A percentile compares a stretch with the other conserved stretches of the same genome.
These are phyloP conservation scores for Crucihimalaya himalaica DNA, from an alignment of 345 rosid genomes.

Conservation along the genomic window DNA sequence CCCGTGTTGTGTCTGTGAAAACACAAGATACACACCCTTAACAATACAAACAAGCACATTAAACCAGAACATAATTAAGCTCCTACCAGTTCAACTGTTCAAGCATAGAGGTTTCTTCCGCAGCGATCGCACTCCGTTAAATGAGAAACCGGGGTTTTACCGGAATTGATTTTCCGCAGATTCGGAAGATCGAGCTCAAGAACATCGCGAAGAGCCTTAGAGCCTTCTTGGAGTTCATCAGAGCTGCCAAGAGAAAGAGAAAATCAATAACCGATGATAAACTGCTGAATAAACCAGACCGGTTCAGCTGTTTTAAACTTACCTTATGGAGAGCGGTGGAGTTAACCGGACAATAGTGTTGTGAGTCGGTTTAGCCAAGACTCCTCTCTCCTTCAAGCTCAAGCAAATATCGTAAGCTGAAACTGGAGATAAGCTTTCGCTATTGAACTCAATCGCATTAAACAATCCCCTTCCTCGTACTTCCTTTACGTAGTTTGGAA, in stretches of 20 bases:
- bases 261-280: conserved; percentile 6
- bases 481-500: conserved; percentile 76
- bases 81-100: conserved; percentile 19
- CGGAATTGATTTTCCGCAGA: conserved; percentile 53
- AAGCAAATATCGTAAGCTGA: conserved; percentile 92
- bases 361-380: conserved; percentile 95
- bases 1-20: conserved; percentile 1
- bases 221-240: conserved; percentile 75
- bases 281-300: not conserved
- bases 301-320: conserved; percentile 11
- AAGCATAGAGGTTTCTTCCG: conserved; percentile 60
- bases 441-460: conserved; percentile 78
- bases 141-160: conserved; percentile 42
- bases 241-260: conserved; percentile 45
- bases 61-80: conserved; percentile 9
- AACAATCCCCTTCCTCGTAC: conserved; percentile 94
- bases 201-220: conserved; percentile 70
- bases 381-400: conserved; percentile 85
- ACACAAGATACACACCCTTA: not conserved
- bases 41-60: not conserved
- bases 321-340: conserved; percentile 95
- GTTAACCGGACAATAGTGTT: conserved; percentile 85
- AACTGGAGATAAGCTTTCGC: conserved; percentile 57
- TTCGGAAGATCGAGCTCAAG: conserved; percentile 70
- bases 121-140: conserved; percentile 70